phyloP scores from a whole-genome alignment of 2,329 filamentous ascomycete species.

The Trichophyton simii region DNA sequence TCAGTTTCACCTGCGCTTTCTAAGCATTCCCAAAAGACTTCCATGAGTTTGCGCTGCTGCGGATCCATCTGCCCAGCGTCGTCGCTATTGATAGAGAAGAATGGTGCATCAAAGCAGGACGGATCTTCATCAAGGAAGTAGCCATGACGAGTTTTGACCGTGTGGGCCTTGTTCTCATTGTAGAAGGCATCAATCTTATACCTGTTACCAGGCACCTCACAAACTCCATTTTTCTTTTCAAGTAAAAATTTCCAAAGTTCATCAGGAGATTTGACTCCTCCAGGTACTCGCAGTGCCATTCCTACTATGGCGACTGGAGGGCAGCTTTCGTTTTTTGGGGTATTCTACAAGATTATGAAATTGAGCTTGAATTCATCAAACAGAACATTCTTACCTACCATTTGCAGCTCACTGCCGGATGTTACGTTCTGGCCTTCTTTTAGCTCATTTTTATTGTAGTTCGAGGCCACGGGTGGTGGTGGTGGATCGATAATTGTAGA shows the following conservation, averaged over 20 bases:
- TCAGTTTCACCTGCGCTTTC: constrained; percentile 1
- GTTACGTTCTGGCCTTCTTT: neutral
- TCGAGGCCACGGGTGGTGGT: neutral
- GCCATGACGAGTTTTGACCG: constrained; percentile 8
- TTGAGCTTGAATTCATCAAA: neutral
- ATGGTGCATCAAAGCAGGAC: constrained; percentile 19
- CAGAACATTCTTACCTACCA: neutral
- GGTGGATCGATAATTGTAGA: neutral
- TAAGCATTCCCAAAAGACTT: constrained; percentile 24
- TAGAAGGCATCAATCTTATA: constrained; percentile 12
- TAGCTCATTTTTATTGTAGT: neutral
- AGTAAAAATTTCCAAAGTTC: constrained; percentile 9
- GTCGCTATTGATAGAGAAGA: constrained; percentile 21
- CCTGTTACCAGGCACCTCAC: constrained; percentile 9
- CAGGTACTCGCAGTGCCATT: constrained; percentile 6
- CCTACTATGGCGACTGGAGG: constrained; percentile 6
- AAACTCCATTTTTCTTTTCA: constrained; percentile 7
- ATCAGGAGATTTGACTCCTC: neutral
- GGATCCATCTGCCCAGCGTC: constrained; percentile 23
- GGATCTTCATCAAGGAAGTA: constrained; percentile 23
- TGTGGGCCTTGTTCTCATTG: neutral
- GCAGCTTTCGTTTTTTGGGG: neutral
- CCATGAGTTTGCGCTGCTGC: constrained; percentile 24
- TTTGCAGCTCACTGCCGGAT: neutral
- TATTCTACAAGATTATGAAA: neutral